Conservation (phyloP, 2,329 filamentous ascomycete species). For the Botrytis galanthina region DNA sequence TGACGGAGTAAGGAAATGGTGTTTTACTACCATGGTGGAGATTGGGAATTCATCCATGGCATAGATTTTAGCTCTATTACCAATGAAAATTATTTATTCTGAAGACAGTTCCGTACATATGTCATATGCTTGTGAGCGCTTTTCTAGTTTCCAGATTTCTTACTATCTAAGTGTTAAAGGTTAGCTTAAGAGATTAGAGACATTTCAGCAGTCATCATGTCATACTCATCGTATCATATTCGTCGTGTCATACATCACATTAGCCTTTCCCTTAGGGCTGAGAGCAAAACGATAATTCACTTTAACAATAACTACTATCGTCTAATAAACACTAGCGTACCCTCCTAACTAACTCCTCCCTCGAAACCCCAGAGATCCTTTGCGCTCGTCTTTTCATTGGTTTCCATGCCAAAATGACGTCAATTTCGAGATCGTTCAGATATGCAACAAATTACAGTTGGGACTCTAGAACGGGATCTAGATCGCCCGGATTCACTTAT, state of each 20-base stretch:
- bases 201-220: background rate
- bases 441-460: background rate
- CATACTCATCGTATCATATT: background rate
- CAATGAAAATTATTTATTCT: background rate
- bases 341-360: background rate
- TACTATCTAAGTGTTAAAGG: background rate
- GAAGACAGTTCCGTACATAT: background rate
- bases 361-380: background rate
- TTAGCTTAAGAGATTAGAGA: background rate
- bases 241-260: background rate
- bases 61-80: background rate
- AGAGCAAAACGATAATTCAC: background rate
- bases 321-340: background rate
- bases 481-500: background rate
- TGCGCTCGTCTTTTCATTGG: background rate
- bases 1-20: background rate
- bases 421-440: background rate
- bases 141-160: background rate
- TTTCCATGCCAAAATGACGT: background rate
- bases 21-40: background rate
- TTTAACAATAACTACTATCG: background rate
- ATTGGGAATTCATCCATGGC: background rate
- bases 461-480: background rate
- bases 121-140: background rate
- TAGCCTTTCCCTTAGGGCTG: background rate